These are phyloP conservation scores for Hericium coralloides DNA, from an alignment of 768 basidiomycete genomes.

Conservation along the genomic window DNA sequence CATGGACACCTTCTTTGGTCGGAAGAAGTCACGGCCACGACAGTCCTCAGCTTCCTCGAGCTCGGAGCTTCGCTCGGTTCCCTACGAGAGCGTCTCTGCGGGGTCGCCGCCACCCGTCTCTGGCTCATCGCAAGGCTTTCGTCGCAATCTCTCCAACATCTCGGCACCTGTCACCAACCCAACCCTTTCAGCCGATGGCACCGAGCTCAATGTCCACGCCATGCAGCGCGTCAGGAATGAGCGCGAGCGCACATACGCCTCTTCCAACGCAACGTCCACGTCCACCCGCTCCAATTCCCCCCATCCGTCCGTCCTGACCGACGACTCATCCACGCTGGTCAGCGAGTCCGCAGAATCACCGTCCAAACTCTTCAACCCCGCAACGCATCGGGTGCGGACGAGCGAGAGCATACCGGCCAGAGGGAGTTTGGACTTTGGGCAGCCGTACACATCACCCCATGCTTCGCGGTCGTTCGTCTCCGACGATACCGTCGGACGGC, in stretches of 20 bases:
- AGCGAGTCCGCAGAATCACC: slow-evolving; percentile 37
- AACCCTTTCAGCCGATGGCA: slow-evolving; percentile 60
- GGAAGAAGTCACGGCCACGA: slow-evolving; percentile 46
- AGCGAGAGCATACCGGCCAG: slow-evolving; percentile 38
- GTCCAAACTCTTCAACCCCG: slow-evolving; percentile 21
- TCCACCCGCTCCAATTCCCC: slow-evolving; percentile 40
- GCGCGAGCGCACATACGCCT: slow-evolving; percentile 41
- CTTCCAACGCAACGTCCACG: slow-evolving; percentile 13
- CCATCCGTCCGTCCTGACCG: slow-evolving; percentile 38
- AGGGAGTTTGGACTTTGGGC: slow-evolving; percentile 52
- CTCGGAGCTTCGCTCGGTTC: slow-evolving; percentile 53
- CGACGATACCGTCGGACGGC: slow-evolving; percentile 36
- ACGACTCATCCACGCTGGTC: slow-evolving; percentile 52
- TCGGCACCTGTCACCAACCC: slow-evolving; percentile 84
- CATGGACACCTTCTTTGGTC: slow-evolving; percentile 64
- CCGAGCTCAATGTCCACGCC: slow-evolving; percentile 58
- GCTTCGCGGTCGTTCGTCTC: slow-evolving; percentile 20
- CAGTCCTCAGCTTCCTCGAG: slow-evolving; percentile 52
- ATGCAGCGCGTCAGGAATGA: slow-evolving; percentile 43
- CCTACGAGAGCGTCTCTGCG: slow-evolving; percentile 61
- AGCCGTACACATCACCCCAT: slow-evolving; percentile 21
- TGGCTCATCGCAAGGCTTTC: slow-evolving; percentile 46
- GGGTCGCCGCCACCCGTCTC: slow-evolving; percentile 51
- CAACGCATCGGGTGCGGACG: slow-evolving; percentile 35
- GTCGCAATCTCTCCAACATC: slow-evolving; percentile 30